phyloP scores from a whole-genome alignment of 2,329 filamentous ascomycete species.

The Geosmithia putterillii region DNA sequence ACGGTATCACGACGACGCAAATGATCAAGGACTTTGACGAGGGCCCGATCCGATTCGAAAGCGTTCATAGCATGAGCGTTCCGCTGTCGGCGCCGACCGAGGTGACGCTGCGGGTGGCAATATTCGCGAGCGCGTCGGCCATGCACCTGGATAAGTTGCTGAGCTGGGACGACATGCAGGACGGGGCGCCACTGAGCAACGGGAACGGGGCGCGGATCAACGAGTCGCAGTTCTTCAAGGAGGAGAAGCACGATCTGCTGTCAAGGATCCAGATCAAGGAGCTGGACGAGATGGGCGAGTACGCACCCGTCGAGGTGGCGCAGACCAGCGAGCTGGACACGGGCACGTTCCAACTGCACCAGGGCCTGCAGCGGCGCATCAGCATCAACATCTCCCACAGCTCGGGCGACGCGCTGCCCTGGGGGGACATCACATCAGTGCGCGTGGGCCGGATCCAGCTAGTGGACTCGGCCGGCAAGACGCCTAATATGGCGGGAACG shows the following conservation, averaged over 20 bases:
- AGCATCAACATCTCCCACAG: constrained; percentile 83
- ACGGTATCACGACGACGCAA: constrained; percentile 86
- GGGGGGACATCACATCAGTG: constrained; percentile 70
- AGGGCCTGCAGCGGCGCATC: constrained; percentile 82
- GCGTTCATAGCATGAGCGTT: constrained; percentile 95
- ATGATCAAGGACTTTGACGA: constrained; percentile 94
- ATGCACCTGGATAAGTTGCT: constrained; percentile 96
- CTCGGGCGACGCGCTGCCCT: constrained; percentile 76
- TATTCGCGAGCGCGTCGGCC: constrained; percentile 80
- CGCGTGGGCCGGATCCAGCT: constrained; percentile 73
- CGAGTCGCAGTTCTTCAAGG: constrained; percentile 84
- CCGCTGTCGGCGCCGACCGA: constrained; percentile 60
- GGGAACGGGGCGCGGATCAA: constrained; percentile 58
- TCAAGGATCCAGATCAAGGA: constrained; percentile 81
- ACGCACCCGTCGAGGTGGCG: constrained; percentile 83
- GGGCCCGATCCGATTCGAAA: constrained; percentile 84
- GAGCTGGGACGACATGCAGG: constrained; percentile 98
- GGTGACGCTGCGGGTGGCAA: constrained; percentile 69
- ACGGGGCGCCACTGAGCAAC: constrained; percentile 48
- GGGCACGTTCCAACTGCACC: constrained; percentile 91
- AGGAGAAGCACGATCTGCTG: constrained; percentile 90
- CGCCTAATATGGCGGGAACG: constrained; percentile 62
- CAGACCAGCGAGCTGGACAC: constrained; percentile 72
- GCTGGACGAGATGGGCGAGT: constrained; percentile 81
- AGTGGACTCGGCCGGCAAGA: constrained; percentile 74